Evolutionary conservation across 2,329 filamentous ascomycete species (phyloP).

Genomic region (Curvularia sp.): DNA sequence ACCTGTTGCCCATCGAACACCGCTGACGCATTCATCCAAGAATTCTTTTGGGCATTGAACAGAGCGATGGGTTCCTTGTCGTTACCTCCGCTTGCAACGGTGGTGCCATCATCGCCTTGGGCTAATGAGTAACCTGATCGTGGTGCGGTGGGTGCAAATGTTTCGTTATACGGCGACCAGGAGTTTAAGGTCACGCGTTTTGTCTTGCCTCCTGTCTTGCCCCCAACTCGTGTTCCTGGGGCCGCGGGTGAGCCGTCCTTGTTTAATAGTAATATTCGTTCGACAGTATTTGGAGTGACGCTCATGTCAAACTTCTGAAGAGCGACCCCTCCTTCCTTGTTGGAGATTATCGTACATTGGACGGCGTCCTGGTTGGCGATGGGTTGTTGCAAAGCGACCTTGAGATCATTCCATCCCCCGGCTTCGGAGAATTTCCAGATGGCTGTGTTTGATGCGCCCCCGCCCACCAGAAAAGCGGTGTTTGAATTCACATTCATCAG

Average conservation of each 20-base stretch:
- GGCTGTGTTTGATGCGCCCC: conserved; percentile 68
- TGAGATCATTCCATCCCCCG: conserved; percentile 71
- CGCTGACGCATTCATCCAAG: conserved; percentile 76
- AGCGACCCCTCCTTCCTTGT: conserved; percentile 78
- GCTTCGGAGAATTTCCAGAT: conserved; percentile 75
- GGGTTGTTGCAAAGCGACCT: conserved; percentile 67
- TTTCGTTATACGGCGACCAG: conserved; percentile 82
- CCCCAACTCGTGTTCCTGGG: conserved; percentile 59
- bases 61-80: conserved; percentile 72
- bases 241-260: conserved; percentile 61
- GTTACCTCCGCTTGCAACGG: conserved; percentile 79
- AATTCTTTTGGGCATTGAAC: conserved; percentile 77
- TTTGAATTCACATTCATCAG: conserved; percentile 76
- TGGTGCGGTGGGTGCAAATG: conserved; percentile 69
- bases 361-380: conserved; percentile 66
- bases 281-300: conserved; percentile 76
- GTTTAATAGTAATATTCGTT: conserved; percentile 71
- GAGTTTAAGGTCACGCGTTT: conserved; percentile 66
- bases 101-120: conserved; percentile 67
- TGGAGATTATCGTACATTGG: conserved; percentile 71
- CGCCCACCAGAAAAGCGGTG: conserved; percentile 77
- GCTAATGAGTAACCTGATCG: conserved; percentile 77
- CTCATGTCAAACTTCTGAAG: conserved; percentile 80
- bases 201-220: conserved; percentile 33
- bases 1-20: conserved; percentile 63